phyloP scores from a whole-genome alignment of 768 basidiomycete genomes.

The Lactarius akahatsu region DNA sequence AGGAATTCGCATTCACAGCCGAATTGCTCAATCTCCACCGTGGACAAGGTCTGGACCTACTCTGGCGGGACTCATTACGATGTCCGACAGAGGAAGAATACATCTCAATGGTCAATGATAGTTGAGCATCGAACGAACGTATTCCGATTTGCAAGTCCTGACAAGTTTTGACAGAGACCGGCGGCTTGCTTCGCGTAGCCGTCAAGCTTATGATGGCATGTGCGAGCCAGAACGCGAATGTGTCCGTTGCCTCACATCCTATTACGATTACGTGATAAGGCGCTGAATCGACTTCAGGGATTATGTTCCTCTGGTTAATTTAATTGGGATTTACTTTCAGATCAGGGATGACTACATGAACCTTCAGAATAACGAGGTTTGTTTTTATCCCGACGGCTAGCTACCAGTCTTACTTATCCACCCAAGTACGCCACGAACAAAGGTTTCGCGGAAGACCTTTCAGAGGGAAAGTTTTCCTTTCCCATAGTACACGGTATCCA shows the following conservation, averaged over 20 bases:
- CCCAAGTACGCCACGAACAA: conserved; percentile 78
- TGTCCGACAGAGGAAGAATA: conserved; percentile 97
- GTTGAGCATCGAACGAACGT: conserved; percentile 42
- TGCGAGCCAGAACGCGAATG: conserved; percentile 55
- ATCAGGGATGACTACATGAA: conserved; percentile 99
- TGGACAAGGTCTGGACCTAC: conserved; percentile 91
- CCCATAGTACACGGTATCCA: conserved; percentile 90
- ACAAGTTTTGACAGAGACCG: conserved; percentile 65
- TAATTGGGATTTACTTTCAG: conserved; percentile 94
- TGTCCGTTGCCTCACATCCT: conserved; percentile 44
- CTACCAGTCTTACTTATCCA: neutral
- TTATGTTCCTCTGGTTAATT: conserved; percentile 89
- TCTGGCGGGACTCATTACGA: conserved; percentile 88
- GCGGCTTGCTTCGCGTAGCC: conserved; percentile 87
- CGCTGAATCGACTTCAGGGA: conserved; percentile 48
- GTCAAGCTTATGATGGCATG: conserved; percentile 97
- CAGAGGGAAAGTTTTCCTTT: conserved; percentile 98
- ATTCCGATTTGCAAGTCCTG: neutral
- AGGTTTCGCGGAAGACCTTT: conserved; percentile 90
- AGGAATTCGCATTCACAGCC: conserved; percentile 25
- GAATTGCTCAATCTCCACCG: conserved; percentile 61
- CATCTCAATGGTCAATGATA: conserved; percentile 93
- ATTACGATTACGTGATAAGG: neutral
- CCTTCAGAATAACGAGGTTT: conserved; percentile 78
- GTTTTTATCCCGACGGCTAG: conserved; percentile 17